A percentile compares a stretch with the other conserved stretches of the same genome.
phyloP scores from a whole-genome alignment of 495 filamentous ascomycete genomes.

The Terfezia boudieri region DNA sequence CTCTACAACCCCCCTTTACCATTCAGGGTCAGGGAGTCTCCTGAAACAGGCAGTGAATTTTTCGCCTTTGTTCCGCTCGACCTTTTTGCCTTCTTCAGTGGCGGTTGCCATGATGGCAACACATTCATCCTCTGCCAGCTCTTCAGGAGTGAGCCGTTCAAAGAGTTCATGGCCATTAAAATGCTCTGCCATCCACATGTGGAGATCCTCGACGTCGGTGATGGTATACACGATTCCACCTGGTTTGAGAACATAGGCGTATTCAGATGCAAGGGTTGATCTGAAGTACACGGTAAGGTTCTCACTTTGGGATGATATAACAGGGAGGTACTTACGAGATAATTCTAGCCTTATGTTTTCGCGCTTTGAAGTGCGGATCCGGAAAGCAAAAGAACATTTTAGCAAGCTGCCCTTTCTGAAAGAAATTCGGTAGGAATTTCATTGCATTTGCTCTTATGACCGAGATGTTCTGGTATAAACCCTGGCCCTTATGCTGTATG shows the following conservation, averaged over 20 bases:
- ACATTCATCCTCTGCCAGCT: conserved; percentile 50
- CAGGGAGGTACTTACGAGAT: conserved; percentile 29
- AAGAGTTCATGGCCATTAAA: conserved; percentile 52
- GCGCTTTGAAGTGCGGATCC: conserved; percentile 90
- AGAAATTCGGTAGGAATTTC: conserved; percentile 97
- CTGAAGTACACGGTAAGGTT: background rate
- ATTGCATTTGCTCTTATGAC: conserved; percentile 84
- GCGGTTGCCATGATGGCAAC: conserved; percentile 60
- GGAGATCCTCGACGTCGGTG: conserved; percentile 86
- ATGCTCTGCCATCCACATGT: conserved; percentile 76
- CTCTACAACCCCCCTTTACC: conserved; percentile 22
- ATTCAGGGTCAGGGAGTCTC: conserved; percentile 57
- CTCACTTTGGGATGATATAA: background rate
- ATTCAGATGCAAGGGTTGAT: conserved; percentile 70
- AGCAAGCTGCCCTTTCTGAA: conserved; percentile 46
- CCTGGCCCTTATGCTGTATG: conserved; percentile 28
- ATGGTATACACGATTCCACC: conserved; percentile 85
- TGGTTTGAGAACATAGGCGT: conserved; percentile 66
- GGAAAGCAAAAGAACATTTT: conserved; percentile 97
- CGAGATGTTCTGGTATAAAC: conserved; percentile 59
- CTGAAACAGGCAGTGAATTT: conserved; percentile 78
- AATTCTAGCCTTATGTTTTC: conserved; percentile 92
- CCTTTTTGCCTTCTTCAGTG: conserved; percentile 96
- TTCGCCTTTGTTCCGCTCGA: conserved; percentile 63
- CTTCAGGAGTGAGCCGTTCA: conserved; percentile 38